Conservation (phyloP, 176 grass and related monocot species). For the Pharus latifolius region DNA sequence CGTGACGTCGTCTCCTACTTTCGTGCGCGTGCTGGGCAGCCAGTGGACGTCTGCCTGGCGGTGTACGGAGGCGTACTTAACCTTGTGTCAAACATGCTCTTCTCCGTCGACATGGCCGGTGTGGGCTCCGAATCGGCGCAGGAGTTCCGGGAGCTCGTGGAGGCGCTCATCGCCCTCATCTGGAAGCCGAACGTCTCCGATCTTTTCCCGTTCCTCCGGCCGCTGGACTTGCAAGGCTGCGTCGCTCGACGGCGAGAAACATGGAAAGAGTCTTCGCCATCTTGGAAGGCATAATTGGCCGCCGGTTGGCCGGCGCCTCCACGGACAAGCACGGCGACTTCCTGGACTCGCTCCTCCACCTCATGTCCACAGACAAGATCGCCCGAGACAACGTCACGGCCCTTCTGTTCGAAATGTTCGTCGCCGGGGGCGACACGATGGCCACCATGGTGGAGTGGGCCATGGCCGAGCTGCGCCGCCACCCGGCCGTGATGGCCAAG, state of each 20-base stretch:
- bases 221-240: slow-evolving; percentile 30
- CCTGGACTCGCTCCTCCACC: slow-evolving; percentile 24
- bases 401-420: slow-evolving; percentile 7
- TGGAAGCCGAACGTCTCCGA: slow-evolving; percentile 32
- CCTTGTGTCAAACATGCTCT: slow-evolving; percentile 2
- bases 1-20: background rate
- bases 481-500: slow-evolving; percentile 41
- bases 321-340: slow-evolving; percentile 5
- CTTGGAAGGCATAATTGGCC: slow-evolving; percentile 9
- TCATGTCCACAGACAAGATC: slow-evolving; percentile 3
- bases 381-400: background rate
- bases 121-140: background rate
- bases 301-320: background rate
- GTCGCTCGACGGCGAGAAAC: background rate
- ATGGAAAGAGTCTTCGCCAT: background rate
- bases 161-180: background rate
- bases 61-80: slow-evolving; percentile 24
- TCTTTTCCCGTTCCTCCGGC: slow-evolving; percentile 11
- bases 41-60: background rate
- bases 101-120: slow-evolving; percentile 26
- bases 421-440: slow-evolving; percentile 34
- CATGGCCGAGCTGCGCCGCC: slow-evolving; percentile 55
- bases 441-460: slow-evolving; percentile 51
- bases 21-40: background rate
- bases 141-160: background rate